Evolutionary conservation across 805 yeast species (phyloP), one percentile per base, ranked within the genome.

Genomic region (Candida easanensis): DNA sequence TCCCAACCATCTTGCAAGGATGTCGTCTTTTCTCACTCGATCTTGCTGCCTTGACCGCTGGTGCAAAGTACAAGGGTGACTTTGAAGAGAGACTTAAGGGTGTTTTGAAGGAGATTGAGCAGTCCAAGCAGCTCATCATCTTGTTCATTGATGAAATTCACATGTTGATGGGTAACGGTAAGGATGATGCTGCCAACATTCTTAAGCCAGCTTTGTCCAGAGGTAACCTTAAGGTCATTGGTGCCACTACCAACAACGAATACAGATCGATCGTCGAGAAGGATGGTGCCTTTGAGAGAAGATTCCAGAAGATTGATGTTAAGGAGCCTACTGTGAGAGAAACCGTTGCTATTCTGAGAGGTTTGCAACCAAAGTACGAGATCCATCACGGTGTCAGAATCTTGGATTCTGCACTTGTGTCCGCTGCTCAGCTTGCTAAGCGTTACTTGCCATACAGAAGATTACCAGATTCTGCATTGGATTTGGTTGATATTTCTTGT

Each of bases 111-210:
- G 99, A 93, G 59, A 87, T 93, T 58, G 96, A 88, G 64, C 84
- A 88, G 55, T 82, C 95, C 1, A 82, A 83, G 57, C 84, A 80
- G 38, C 76, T 89, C 79, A 88, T 93, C 52, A 82, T 93, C 51
- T 74, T 93, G 45, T 93, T 93, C 71, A 87, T 93, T 57, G 99
- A 93, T 69, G 99, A 93, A 69, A 93, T 93, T 63, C 99, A 93
- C 69, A 93, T 93, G 97, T 79, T 93, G 54, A 93, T 93, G 99
- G 99, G 99, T 57, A 96, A 93, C 63, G 99, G 99, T 63, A 93
- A 90, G 69, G 81, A 86, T 50, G 99, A 93, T 33, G 96, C 96
- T 30, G 99, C 99, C 32, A 93, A 93, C 66, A 77, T 93, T 58
- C 79, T 93, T 64, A 93, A 93, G 70, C 99, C 99, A 30, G 95